These are phyloP conservation scores for Polytrichum formosum DNA, from an alignment of 225 moss, liverwort and hornwort genomes.

Conservation along the genomic window DNA sequence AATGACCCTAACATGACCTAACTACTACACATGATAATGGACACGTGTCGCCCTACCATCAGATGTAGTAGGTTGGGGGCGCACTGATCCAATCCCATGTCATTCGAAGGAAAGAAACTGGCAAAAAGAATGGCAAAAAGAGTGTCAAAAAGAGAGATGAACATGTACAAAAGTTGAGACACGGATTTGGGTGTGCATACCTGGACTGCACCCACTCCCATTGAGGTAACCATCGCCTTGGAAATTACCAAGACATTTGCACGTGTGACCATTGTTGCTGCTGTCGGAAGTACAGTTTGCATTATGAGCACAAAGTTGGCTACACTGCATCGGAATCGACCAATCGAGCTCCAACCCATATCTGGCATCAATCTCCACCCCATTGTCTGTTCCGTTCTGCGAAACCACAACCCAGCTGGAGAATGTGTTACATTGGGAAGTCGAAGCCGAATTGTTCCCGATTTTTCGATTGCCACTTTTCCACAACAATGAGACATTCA, in stretches of 20 bases:
- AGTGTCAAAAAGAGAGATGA: background rate
- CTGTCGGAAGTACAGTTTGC: background rate
- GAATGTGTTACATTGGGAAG: background rate
- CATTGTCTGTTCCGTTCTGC: background rate
- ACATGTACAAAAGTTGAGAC: background rate
- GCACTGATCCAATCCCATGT: background rate
- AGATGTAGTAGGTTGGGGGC: background rate
- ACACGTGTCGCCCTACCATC: background rate
- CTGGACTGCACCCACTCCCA: constrained; percentile 5
- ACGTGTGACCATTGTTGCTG: background rate
- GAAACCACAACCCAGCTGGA: constrained; percentile 10
- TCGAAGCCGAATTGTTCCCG: too few relatives aligned
- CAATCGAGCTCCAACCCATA: constrained; percentile 11
- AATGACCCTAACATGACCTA: background rate
- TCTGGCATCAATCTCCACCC: constrained; percentile 2
- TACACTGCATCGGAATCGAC: background rate
- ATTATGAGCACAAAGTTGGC: background rate
- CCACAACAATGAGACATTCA: background rate
- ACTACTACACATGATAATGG: background rate
- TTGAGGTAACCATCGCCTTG: constrained; percentile 5
- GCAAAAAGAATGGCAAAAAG: background rate
- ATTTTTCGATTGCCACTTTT: background rate
- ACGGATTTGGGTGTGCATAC: background rate
- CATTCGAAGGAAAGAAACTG: background rate
- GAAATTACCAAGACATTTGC: constrained; percentile 4